Evolutionary conservation across 2,329 filamentous ascomycete genomes (phyloP).

Genomic region (Beauveria sp.): DNA sequence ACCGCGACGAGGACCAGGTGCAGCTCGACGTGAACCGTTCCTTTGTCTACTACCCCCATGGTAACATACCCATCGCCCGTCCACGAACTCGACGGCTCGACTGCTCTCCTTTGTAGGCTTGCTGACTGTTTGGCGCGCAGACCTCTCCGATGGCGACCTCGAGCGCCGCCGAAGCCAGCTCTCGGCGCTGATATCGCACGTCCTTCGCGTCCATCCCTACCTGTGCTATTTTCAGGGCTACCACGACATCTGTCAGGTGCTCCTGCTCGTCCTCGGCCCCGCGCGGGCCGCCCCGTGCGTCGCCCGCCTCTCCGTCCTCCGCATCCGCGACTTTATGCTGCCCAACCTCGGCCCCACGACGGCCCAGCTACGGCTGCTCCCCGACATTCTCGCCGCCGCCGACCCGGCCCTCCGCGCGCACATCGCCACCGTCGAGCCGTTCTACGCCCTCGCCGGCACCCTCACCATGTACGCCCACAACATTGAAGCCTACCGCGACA

Average conservation of each 20-base stretch:
- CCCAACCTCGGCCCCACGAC: slow-evolving; percentile 75
- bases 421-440: slow-evolving; percentile 72
- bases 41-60: slow-evolving; percentile 91
- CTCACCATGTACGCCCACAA: slow-evolving; percentile 96
- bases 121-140: slow-evolving; percentile 29
- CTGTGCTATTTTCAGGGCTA: slow-evolving; percentile 98
- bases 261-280: slow-evolving; percentile 74
- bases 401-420: slow-evolving; percentile 68
- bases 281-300: slow-evolving; percentile 55
- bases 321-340: slow-evolving; percentile 97
- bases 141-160: slow-evolving; percentile 62
- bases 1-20: slow-evolving; percentile 86
- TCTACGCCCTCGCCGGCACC: slow-evolving; percentile 88
- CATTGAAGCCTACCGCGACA: slow-evolving; percentile 81
- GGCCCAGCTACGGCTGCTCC: slow-evolving; percentile 79
- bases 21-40: slow-evolving; percentile 86
- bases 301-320: slow-evolving; percentile 75
- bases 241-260: slow-evolving; percentile 95
- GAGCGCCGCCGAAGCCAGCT: slow-evolving; percentile 66
- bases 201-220: slow-evolving; percentile 72
- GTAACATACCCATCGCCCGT: slow-evolving; percentile 38
- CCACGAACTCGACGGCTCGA: no score
- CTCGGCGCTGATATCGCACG: slow-evolving; percentile 69
- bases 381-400: slow-evolving; percentile 65
- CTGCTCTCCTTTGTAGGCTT: no score